Base-by-base conservation (phyloP, 2,329 filamentous ascomycete species). In the Cordyceps cicadae region DNA sequence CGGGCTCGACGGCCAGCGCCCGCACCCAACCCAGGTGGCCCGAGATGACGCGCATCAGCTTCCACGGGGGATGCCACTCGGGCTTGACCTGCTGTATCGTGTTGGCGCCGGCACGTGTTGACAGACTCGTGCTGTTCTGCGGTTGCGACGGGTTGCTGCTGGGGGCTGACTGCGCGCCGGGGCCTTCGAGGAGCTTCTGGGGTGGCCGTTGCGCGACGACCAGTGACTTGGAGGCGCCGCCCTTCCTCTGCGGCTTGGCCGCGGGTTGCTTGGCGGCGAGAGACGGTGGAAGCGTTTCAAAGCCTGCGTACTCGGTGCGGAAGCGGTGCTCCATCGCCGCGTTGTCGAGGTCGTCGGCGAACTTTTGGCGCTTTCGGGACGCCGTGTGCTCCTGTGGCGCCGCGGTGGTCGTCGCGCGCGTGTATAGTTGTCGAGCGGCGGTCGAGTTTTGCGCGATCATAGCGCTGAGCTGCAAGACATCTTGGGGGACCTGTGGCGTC, bases 1-100 rank as follows among this genome's bases (percentile, higher is more conserved):
- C 90, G 1, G 95, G 95, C 74, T 99, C 95, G 54, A 97, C 90
- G 1, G 93, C 90, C 68, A 97, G 77, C 66, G 85, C 85, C 63
- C 92, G 83, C 64, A 99, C 94, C 94, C 94, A 99, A 29, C 94
- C 94, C 67, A 99, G 75, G 72, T 97, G 94, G 17, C 95, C 94
- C 0, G 92, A 96, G 66, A 99, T 96, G 63, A 99, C 95, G 63
- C 94, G 86, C 88, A 96, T 95, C 63, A 97, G 81, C 81, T 97
- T 97, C 94, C 95, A 99, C 14, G 95, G 95, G 63, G 92, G 85
- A 72, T 99, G 94, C 94, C 94, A 99, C 62, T 97, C 88, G 0
- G 95, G 95, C 72, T 87, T 91, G 61, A 86, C 80, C 65, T 74
- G 73, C 62, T 74, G 69, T 45, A 73, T 63, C 14, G 66, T 60